Evolutionary conservation across 2,329 filamentous ascomycete species (phyloP), one percentile per base, ranked within the genome.

Genomic region (Pyrenochaeta sp.): DNA sequence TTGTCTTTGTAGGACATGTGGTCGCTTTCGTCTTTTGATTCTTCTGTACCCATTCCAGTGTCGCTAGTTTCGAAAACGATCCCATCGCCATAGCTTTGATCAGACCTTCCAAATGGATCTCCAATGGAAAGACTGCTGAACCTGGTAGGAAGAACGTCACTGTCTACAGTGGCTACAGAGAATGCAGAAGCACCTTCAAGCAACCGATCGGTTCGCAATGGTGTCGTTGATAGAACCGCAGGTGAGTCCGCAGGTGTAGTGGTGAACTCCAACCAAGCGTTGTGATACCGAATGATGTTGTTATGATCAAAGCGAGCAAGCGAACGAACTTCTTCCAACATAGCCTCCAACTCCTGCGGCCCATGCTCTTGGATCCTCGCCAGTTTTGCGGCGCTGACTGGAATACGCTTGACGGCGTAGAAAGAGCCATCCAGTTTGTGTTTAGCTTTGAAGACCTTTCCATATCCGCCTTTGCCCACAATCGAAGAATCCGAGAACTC

Each of bases 391-490:
- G 77, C 69, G 35, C 78, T 81, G 6, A 88, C 71, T 0, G 79
- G 76, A 6, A 88, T 84, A 48, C 85, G 83, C 61, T 88, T 88
- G 35, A 88, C 75, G 0, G 85, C 85, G 57, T 88, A 88, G 24
- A 79, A 72, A 30, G 79, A 77, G 6, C 79, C 77, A 59, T 88
- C 85, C 5, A 88, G 77, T 36, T 79, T 77, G 51, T 87, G 81
- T 34, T 73, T 77, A 8, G 80, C 84, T 51, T 81, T 81, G 60
- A 79, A 88, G 2, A 88, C 85, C 24, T 78, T 77, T 1, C 84
- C 84, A 58, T 85, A 88, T 0, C 84, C 85, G 10, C 85, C 85
- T 60, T 80, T 84, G 2, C 85, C 85, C 3, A 88, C 73, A 1
- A 83, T 60, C 13, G 73, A 75, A 9, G 85, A 60, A 40, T 71